phyloP scores from a whole-genome alignment of 176 grass and related monocot genomes.

The Elaeis guineensis region DNA sequence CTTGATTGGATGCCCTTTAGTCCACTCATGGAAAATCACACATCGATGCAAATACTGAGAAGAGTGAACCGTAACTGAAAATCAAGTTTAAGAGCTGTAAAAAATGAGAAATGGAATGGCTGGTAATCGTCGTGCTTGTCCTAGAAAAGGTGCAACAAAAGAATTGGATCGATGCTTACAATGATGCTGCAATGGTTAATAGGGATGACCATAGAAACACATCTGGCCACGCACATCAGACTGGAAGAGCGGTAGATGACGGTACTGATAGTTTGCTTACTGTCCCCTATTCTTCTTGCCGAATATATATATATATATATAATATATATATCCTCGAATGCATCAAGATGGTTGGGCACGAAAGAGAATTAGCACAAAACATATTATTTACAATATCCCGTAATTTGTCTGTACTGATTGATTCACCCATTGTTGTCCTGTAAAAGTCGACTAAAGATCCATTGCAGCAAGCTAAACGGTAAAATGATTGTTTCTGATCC shows the following conservation, averaged over 20 bases:
- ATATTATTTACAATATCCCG: conserved; percentile 24
- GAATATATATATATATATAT: no score
- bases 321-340: conserved; percentile 42
- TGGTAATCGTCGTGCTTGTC: neutral
- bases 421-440: conserved; percentile 14
- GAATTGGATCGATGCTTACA: neutral
- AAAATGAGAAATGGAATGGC: neutral
- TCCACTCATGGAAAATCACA: conserved; percentile 1
- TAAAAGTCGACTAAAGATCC: conserved; percentile 5
- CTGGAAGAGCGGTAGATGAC: conserved; percentile 12
- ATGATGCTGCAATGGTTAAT: neutral
- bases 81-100: neutral
- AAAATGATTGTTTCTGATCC: conserved; percentile 20
- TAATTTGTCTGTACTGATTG: conserved; percentile 7
- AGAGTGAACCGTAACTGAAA: conserved; percentile 13
- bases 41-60: conserved; percentile 20
- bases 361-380: conserved; percentile 18
- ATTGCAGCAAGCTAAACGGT: conserved; percentile 22
- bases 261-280: conserved; percentile 19
- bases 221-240: neutral
- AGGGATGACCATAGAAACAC: conserved; percentile 1
- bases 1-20: no score
- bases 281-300: conserved; percentile 41
- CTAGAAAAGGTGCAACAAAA: neutral
- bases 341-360: conserved; percentile 37